A percentile compares a stretch with the other conserved stretches of the same genome.
These are phyloP conservation scores for Botrytis hyacinthi DNA, from an alignment of 2,329 filamentous ascomycete species.

Conservation along the genomic window DNA sequence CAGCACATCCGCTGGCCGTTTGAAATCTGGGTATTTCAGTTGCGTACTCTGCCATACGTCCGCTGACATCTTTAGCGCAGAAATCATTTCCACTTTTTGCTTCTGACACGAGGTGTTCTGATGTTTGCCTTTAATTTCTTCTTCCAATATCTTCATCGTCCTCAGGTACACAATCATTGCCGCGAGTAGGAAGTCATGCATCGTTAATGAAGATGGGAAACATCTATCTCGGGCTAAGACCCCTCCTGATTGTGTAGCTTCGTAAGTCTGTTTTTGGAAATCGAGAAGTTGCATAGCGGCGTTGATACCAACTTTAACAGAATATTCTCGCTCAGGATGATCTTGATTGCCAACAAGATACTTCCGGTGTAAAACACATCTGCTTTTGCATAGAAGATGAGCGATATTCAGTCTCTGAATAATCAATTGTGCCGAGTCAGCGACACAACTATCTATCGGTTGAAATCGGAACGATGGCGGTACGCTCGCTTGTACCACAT, in stretches of 20 bases:
- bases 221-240: slow-evolving; percentile 32
- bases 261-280: slow-evolving; percentile 29
- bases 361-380: slow-evolving; percentile 37
- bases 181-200: slow-evolving; percentile 36
- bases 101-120: neutral
- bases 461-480: slow-evolving; percentile 24
- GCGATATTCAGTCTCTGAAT: slow-evolving; percentile 31
- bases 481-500: neutral
- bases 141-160: neutral
- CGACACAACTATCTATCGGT: slow-evolving; percentile 25
- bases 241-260: slow-evolving; percentile 29
- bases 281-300: slow-evolving; percentile 32
- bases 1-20: slow-evolving; percentile 1
- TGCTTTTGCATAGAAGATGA: slow-evolving; percentile 35
- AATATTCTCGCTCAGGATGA: slow-evolving; percentile 28
- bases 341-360: slow-evolving; percentile 29
- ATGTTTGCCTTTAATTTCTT: neutral
- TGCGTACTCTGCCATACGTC: neutral
- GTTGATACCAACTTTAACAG: slow-evolving; percentile 25
- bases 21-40: neutral
- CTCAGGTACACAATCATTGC: slow-evolving; percentile 50
- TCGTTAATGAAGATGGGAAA: slow-evolving; percentile 34
- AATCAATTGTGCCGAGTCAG: slow-evolving; percentile 30
- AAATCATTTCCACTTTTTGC: slow-evolving; percentile 7
- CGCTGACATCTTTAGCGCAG: neutral